Conservation (phyloP, 1,284 basidiomycete genomes). For the Leccinum subrobustum region DNA sequence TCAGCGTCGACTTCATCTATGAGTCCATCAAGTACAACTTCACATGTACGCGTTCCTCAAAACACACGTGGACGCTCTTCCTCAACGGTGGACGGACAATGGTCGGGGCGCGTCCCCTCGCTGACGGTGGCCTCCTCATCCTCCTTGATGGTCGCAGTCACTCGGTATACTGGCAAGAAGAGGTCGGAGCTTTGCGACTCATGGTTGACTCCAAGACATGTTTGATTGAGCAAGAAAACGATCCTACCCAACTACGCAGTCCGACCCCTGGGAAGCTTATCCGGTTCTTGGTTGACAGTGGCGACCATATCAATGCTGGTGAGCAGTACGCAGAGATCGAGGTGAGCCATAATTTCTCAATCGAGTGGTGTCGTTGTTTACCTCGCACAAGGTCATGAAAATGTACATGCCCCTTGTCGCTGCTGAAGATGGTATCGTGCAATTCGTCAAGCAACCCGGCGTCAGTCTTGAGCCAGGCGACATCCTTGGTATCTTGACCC, state of each 20-base stretch:
- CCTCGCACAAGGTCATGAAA: constrained; percentile 81
- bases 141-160: constrained; percentile 93
- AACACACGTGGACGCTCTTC: constrained; percentile 90
- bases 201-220: constrained; percentile 98
- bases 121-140: constrained; percentile 94
- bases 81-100: constrained; percentile 92
- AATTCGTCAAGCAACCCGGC: constrained; percentile 97
- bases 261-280: constrained; percentile 98
- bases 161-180: constrained; percentile 98
- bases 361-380: constrained; percentile 17
- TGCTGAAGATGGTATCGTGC: constrained; percentile 94
- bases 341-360: constrained; percentile 41
- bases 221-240: constrained; percentile 98
- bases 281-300: constrained; percentile 93
- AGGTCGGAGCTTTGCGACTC: constrained; percentile 91
- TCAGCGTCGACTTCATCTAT: constrained; percentile 98
- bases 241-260: constrained; percentile 95
- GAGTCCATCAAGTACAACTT: constrained; percentile 96
- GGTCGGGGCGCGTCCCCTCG: constrained; percentile 88
- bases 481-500: constrained; percentile 94
- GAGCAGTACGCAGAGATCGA: constrained; percentile 99
- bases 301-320: constrained; percentile 94
- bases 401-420: constrained; percentile 99
- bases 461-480: constrained; percentile 97
- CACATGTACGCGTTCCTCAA: constrained; percentile 90